A percentile compares a stretch with the other conserved stretches of the same genome.
phyloP scores from a whole-genome alignment of 2,329 filamentous ascomycete species.

The Amylocarpus encephaloides region DNA sequence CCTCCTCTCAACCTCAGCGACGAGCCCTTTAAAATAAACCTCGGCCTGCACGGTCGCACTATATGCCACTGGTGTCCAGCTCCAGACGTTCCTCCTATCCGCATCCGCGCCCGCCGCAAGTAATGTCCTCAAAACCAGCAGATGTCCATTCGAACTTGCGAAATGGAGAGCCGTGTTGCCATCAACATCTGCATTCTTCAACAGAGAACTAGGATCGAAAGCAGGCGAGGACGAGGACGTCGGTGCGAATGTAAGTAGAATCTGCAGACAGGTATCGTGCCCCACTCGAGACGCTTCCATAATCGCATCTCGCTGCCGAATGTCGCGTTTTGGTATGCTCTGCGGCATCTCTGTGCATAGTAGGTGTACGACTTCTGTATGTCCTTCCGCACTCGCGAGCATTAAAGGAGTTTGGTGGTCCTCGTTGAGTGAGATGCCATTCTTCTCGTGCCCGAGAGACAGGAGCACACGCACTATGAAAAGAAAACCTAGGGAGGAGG shows the following conservation, averaged over 20 bases:
- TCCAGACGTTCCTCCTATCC: slow-evolving; percentile 64
- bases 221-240: neutral
- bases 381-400: slow-evolving; percentile 63
- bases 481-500: slow-evolving; percentile 64
- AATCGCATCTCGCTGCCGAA: slow-evolving; percentile 63
- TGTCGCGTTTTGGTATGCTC: slow-evolving; percentile 49
- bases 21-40: slow-evolving; percentile 73
- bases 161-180: slow-evolving; percentile 89
- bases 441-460: slow-evolving; percentile 64
- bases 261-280: slow-evolving; percentile 59
- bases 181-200: slow-evolving; percentile 55
- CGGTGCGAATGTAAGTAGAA: slow-evolving; percentile 55
- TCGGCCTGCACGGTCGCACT: slow-evolving; percentile 76
- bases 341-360: slow-evolving; percentile 57
- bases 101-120: slow-evolving; percentile 74
- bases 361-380: slow-evolving; percentile 67
- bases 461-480: slow-evolving; percentile 66
- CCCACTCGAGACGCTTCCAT: slow-evolving; percentile 57
- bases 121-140: slow-evolving; percentile 70
- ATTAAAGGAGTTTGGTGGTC: slow-evolving; percentile 75
- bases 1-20: slow-evolving; percentile 63
- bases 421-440: slow-evolving; percentile 68
- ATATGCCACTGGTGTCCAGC: slow-evolving; percentile 80
- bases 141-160: slow-evolving; percentile 73
- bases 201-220: slow-evolving; percentile 6